A percentile compares a stretch with the other conserved stretches of the same genome.
Conservation (phyloP, 495 filamentous ascomycete species). For the Physcia stellaris region DNA sequence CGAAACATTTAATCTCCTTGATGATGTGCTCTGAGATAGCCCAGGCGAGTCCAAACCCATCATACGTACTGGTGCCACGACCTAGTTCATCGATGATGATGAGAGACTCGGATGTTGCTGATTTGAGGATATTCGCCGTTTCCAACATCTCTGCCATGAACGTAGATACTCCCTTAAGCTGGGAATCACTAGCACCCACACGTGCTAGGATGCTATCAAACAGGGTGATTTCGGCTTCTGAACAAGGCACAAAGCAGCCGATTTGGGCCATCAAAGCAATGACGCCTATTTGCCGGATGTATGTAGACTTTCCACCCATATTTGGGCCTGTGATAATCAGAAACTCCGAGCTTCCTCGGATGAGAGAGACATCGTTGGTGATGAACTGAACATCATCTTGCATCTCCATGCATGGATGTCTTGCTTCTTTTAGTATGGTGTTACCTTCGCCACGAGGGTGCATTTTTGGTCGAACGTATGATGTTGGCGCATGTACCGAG, state of each 20-base stretch:
- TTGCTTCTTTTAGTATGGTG: slow-evolving; percentile 80
- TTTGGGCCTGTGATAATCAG: slow-evolving; percentile 97
- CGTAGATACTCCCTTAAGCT: slow-evolving; percentile 94
- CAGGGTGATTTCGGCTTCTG: slow-evolving; percentile 81
- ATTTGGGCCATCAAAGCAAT: slow-evolving; percentile 97
- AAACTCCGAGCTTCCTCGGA: slow-evolving; percentile 74
- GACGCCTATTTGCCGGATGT: slow-evolving; percentile 95
- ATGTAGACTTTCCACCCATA: slow-evolving; percentile 98
- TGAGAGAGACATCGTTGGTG: slow-evolving; percentile 84
- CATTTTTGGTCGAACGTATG: slow-evolving; percentile 85
- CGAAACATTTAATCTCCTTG: slow-evolving; percentile 82
- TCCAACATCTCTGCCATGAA: slow-evolving; percentile 99
- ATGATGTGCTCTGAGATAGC: slow-evolving; percentile 97
- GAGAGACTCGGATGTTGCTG: slow-evolving; percentile 80
- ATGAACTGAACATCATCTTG: slow-evolving; percentile 98
- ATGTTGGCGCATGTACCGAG: slow-evolving; percentile 80
- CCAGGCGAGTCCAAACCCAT: slow-evolving; percentile 96
- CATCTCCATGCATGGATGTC: slow-evolving; percentile 98
- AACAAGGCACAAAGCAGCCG: slow-evolving; percentile 91
- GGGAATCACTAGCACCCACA: slow-evolving; percentile 88
- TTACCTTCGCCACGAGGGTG: slow-evolving; percentile 83
- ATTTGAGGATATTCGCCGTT: slow-evolving; percentile 96
- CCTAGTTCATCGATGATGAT: slow-evolving; percentile 99
- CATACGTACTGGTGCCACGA: slow-evolving; percentile 93
- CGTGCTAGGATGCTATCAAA: slow-evolving; percentile 97